Base-by-base conservation (phyloP, 805 yeast species). In the Nakazawaea populi region DNA sequence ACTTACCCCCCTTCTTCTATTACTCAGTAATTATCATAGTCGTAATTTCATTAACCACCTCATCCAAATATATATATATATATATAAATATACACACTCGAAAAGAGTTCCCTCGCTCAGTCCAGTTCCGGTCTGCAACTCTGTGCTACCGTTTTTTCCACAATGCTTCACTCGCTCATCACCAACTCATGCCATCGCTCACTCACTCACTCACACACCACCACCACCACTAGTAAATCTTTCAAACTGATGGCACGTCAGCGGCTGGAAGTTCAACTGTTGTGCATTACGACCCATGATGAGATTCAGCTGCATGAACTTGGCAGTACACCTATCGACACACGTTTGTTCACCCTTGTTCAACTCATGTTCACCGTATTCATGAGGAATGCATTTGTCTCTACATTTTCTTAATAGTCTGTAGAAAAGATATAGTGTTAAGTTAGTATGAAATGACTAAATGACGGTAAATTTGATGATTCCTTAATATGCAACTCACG, bases 331-430 rank as follows among this genome's bases (percentile, higher is more conserved):
- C 54, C 97, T 73, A 65, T 90, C 96, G 9, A 88, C 70, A 64
- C 97, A 92, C 43, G 80, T 76, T 53, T 74, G 68, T 63, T 91
- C 97, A 37, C 96, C 97, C 60, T 90, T 89, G 56, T 80, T 82
- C 49, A 91, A 71, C 29, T 92, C 97, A 8, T 79, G 75, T 59
- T 92, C 98, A 12, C 89, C 88, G 67, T 87, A 91, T 56, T 85
- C 87, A n/a, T 74, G 79, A n/a, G 86, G 84, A 40, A 94, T 76
- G 67, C 99, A 94, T 66, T 94, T 94, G 52, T 66, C 60, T 24
- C 76, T 73, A 65, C 98, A 92, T 4, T 77, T 74, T 36, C 71
- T 66, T 36, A 87, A 71, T 56, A 91, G 74, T 42, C 77, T 73
- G 38, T 40, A 47, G 60, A 58, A 58, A 12, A 30, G 44, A 11